These are phyloP conservation scores for Golubevia sp. DNA, from an alignment of 1,284 basidiomycete species.

Conservation along the genomic window DNA sequence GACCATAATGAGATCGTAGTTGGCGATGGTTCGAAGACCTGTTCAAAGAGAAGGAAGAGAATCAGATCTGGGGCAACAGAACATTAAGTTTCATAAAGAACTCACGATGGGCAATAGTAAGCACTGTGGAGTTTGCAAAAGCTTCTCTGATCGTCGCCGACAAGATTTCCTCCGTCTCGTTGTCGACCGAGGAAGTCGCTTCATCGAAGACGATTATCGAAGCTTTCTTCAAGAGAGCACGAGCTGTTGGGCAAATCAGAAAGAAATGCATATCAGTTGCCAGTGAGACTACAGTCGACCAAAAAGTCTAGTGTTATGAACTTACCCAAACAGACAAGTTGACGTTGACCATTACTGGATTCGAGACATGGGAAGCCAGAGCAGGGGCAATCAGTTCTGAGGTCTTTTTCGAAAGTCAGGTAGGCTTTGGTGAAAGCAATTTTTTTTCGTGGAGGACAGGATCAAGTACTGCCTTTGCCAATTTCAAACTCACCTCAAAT, in stretches of 20 bases:
- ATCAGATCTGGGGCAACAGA: too few relatives aligned
- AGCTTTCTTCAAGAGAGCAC: slow-evolving; percentile 36
- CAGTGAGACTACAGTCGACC: slow-evolving; percentile 52
- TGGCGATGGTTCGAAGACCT: slow-evolving; percentile 40
- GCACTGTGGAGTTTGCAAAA: slow-evolving; percentile 28
- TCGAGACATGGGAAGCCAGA: slow-evolving; percentile 48
- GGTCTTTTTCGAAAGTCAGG: slow-evolving; percentile 52
- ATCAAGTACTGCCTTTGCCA: too few relatives aligned
- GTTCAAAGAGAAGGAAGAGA: too few relatives aligned
- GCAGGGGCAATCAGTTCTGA: slow-evolving; percentile 49
- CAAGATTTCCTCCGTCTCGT: slow-evolving; percentile 35
- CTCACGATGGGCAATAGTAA: slow-evolving; percentile 50
- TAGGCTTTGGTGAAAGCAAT: too few relatives aligned
- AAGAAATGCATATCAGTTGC: slow-evolving; percentile 50
- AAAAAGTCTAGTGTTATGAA: slow-evolving; percentile 22
- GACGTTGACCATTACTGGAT: slow-evolving; percentile 30
- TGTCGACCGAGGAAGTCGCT: slow-evolving; percentile 46
- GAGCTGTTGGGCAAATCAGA: too few relatives aligned
- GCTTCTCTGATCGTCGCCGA: slow-evolving; percentile 25
- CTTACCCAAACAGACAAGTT: too few relatives aligned
- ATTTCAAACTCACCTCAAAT: too few relatives aligned
- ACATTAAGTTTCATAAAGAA: too few relatives aligned
- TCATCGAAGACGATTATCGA: slow-evolving; percentile 52
- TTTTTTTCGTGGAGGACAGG: too few relatives aligned
- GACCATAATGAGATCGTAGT: slow-evolving; percentile 44